Percentiles rank a stretch among this genome's conserved stretches.
Evolutionary conservation across 768 basidiomycete species (phyloP).

Genomic region (Dentipellis fragilis): DNA sequence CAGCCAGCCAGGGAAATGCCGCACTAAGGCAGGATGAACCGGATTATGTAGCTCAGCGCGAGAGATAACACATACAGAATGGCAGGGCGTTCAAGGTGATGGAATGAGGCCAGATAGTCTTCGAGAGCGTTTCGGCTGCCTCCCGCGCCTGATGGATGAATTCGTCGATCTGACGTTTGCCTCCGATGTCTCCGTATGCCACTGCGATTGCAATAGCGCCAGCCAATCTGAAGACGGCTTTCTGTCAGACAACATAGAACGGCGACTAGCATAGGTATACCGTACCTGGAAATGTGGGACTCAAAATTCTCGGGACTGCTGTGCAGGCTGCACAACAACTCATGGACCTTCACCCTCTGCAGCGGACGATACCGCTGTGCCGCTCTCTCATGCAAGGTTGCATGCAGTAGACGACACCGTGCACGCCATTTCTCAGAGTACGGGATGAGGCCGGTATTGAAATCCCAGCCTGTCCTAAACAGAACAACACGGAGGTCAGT

Average conservation of each 20-base stretch:
- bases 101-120: background rate
- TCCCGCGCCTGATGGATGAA: background rate
- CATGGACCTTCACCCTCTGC: background rate
- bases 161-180: background rate
- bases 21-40: background rate
- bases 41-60: background rate
- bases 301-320: background rate
- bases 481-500: background rate
- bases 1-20: background rate
- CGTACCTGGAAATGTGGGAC: background rate
- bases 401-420: conserved; percentile 11
- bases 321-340: background rate
- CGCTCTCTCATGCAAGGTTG: background rate
- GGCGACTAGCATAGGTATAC: background rate
- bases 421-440: conserved; percentile 23
- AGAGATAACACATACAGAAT: background rate
- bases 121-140: background rate
- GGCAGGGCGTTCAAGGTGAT: background rate
- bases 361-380: background rate
- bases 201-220: background rate
- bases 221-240: background rate
- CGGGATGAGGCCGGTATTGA: conserved; percentile 19
- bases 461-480: conserved; percentile 24
- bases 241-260: background rate
- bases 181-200: background rate